Percentiles rank a stretch among this genome's conserved stretches.
phyloP scores from a whole-genome alignment of 345 rosid species.

The Combretum micranthum region DNA sequence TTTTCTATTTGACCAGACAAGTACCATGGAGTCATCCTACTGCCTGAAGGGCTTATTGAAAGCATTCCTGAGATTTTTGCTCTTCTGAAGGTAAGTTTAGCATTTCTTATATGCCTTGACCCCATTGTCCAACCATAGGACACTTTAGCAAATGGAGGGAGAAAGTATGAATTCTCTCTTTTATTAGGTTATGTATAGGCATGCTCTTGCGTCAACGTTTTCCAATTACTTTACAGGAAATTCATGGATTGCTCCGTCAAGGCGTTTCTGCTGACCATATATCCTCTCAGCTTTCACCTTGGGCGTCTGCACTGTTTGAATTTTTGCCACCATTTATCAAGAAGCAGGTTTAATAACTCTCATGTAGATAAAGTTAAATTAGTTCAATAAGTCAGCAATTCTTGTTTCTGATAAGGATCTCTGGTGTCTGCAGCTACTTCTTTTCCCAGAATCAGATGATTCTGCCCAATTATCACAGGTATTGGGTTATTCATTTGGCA shows the following conservation, averaged over 20 bases:
- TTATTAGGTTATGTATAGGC: too few relatives aligned
- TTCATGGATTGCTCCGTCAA: conserved; percentile 62
- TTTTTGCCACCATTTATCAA: conserved; percentile 86
- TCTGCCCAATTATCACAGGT: conserved; percentile 99
- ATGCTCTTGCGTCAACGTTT: too few relatives aligned
- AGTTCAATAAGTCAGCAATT: not conserved
- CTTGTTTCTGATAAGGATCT: conserved; percentile 11
- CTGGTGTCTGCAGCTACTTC: conserved; percentile 66
- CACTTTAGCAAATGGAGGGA: too few relatives aligned
- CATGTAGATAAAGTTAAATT: too few relatives aligned
- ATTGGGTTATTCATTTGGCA: conserved; percentile 5
- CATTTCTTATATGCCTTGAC: too few relatives aligned
- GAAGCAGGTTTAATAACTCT: conserved; percentile 51
- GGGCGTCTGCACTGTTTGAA: conserved; percentile 94
- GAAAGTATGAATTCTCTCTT: too few relatives aligned
- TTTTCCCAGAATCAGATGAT: conserved; percentile 93
- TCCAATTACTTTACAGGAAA: conserved; percentile 44
- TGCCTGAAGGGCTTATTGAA: conserved; percentile 97
- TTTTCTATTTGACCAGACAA: conserved; percentile 39
- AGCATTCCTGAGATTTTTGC: conserved; percentile 97
- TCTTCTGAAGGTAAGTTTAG: conserved; percentile 59
- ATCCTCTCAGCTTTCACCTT: conserved; percentile 87
- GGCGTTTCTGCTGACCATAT: conserved; percentile 66
- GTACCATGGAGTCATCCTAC: conserved; percentile 88
- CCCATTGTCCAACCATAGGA: too few relatives aligned